Conservation (phyloP, 228 moss, liverwort and hornwort species). For the Sphagnum magellanicum region DNA sequence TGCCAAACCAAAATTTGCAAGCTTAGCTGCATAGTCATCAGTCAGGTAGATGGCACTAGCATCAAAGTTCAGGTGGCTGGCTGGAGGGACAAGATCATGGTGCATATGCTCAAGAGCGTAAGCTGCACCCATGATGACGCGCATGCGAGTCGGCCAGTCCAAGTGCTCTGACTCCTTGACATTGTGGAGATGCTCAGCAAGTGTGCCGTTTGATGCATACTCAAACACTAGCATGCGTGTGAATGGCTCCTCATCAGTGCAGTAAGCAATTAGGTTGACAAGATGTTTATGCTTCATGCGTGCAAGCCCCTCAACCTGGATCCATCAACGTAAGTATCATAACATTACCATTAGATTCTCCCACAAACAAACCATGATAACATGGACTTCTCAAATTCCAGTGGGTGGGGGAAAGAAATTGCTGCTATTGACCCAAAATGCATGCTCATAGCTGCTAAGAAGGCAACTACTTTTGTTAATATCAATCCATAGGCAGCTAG, state of each 20-base stretch:
- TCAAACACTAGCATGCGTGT: conserved; percentile 66
- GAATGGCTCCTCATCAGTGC: conserved; percentile 41
- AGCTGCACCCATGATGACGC: conserved; percentile 60
- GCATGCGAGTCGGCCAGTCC: conserved; percentile 61
- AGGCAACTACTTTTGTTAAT: too few relatives aligned
- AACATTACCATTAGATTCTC: too few relatives aligned
- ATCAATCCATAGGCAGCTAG: too few relatives aligned
- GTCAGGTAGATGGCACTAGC: conserved; percentile 52
- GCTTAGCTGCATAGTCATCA: conserved; percentile 52
- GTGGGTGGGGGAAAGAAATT: too few relatives aligned
- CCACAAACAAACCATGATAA: too few relatives aligned
- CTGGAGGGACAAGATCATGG: conserved; percentile 45
- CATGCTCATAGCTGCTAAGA: too few relatives aligned
- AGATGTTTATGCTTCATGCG: conserved; percentile 58
- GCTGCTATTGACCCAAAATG: too few relatives aligned
- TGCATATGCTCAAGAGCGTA: conserved; percentile 65
- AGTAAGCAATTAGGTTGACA: conserved; percentile 54
- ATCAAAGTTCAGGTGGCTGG: conserved; percentile 60
- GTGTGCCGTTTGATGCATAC: conserved; percentile 57
- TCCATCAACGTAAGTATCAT: too few relatives aligned
- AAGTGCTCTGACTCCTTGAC: conserved; percentile 29
- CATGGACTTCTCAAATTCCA: too few relatives aligned
- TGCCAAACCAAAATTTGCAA: conserved; percentile 51
- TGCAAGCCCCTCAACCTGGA: conserved; percentile 26
- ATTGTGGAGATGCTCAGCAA: conserved; percentile 53